Evolutionary conservation across 352 stramenopile species (phyloP), one percentile per base, ranked within the genome.

Genomic region (Globisporangium rhizosaccharum): DNA sequence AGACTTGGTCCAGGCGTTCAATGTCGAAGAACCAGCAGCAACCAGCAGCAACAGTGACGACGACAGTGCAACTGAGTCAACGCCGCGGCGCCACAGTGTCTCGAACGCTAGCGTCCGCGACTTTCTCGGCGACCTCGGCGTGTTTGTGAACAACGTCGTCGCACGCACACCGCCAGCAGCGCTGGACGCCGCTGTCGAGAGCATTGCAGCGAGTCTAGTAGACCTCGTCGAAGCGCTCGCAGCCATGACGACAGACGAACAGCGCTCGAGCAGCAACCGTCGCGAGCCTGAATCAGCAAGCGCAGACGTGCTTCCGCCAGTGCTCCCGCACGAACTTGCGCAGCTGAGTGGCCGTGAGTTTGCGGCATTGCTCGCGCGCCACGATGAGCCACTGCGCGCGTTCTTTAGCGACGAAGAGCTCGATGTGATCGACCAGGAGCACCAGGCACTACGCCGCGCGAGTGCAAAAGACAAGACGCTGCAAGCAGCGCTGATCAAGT

Each of bases 271-370:
- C 44, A 56, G 44, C 44, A 20, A 28, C 15, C 2, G 2, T 7
- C 17, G 7, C 25, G 12, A 54, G 30, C 28, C 15, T 18, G 25
- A 36, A 15, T 10, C 49, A 20, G 28, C 36, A 20, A 41, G 51
- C 2, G 14, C 46, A 14, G 51, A 33, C 3, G 30, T 36, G 17
- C n/a, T 79, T 30, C 69, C 75, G 2, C 79, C 75, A 17, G 69
- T 74, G 46, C 65, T 85, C 8, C 77, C 77, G 10, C 72, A 80
- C 20, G 77, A 87, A 47, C 26, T 87, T 11, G 71, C 67, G 1
- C 68, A 72, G 54, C 67, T 86, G 12, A 77, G 61, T 17, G 68
- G 67, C 10, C 75, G 72, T 37, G 75, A 85, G 47, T 87, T 90
- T 37, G 48, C 67, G 14, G 57, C 68, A 20, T 49, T 88, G 8